Evolutionary conservation across 1,284 basidiomycete species (phyloP).

Genomic region (Cryptococcus sp.): DNA sequence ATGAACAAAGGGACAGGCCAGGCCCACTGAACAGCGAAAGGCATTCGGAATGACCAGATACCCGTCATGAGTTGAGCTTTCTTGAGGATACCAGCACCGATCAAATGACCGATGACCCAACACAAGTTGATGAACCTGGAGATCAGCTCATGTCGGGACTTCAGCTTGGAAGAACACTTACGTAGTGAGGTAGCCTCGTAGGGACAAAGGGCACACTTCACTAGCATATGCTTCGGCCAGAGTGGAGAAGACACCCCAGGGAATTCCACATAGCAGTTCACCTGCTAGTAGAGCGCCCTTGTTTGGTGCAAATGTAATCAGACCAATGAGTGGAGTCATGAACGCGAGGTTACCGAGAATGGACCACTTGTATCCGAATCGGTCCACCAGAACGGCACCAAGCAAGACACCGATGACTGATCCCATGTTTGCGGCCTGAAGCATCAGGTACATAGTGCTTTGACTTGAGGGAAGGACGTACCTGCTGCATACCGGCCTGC

Average conservation of each 20-base stretch:
- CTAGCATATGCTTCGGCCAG: constrained; percentile 50
- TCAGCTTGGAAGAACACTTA: constrained; percentile 12
- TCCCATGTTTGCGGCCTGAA: constrained; percentile 12
- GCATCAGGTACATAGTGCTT: neutral
- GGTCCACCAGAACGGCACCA: constrained; percentile 45
- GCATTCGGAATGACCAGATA: constrained; percentile 30
- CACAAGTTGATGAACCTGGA: constrained; percentile 49
- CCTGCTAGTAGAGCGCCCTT: constrained; percentile 39
- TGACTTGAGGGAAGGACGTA: constrained; percentile 28
- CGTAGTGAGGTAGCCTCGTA: constrained; percentile 40
- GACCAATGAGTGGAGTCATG: constrained; percentile 9
- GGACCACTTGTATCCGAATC: constrained; percentile 43
- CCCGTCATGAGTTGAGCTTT: constrained; percentile 7
- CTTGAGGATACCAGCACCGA: constrained; percentile 16
- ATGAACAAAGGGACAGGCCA: constrained; percentile 35
- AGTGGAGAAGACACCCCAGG: constrained; percentile 21
- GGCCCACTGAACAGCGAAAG: constrained; percentile 42
- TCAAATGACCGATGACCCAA: constrained; percentile 49
- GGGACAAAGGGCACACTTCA: constrained; percentile 48
- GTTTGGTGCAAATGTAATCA: constrained; percentile 42
- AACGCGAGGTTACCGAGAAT: constrained; percentile 31
- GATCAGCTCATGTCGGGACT: constrained; percentile 9
- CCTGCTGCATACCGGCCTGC: constrained; percentile 45
- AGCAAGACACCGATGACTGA: constrained; percentile 40
- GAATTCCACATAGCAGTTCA: constrained; percentile 34